These are phyloP conservation scores for Sequoia sempervirens DNA, from an alignment of 75 land plant species.

Conservation along the genomic window DNA sequence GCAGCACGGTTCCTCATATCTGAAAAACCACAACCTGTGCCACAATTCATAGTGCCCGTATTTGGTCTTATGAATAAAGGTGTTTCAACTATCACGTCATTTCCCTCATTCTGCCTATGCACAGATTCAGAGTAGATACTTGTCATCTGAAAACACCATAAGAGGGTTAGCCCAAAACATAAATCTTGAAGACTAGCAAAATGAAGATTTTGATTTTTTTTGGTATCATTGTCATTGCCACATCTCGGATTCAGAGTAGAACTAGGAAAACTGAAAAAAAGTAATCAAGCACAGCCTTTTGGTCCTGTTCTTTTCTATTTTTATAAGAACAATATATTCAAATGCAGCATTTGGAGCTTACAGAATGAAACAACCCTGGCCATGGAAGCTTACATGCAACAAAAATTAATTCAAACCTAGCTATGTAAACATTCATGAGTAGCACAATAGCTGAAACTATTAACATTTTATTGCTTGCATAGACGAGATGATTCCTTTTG, in stretches of 20 bases:
- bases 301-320: not conserved
- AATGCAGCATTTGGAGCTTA: not conserved
- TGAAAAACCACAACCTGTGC: slow-evolving; percentile 63
- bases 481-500: not conserved
- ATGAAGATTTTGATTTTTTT: not conserved
- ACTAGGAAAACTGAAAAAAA: not conserved
- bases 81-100: not conserved
- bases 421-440: not conserved
- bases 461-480: not conserved
- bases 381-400: not conserved
- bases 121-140: not conserved
- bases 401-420: not conserved
- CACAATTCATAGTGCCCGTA: slow-evolving; percentile 32
- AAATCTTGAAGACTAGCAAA: not conserved
- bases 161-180: not conserved
- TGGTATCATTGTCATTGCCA: not conserved
- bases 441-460: not conserved
- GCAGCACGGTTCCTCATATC: slow-evolving; percentile 33
- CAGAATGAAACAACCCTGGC: not conserved
- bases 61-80: not conserved
- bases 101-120: not conserved
- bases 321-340: not conserved
- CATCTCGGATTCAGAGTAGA: not conserved
- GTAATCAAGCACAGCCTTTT: not conserved
- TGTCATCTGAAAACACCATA: slow-evolving; percentile 4